Base-by-base conservation (phyloP, 176 grass and related monocot genomes). In the Triticum dicoccoides region DNA sequence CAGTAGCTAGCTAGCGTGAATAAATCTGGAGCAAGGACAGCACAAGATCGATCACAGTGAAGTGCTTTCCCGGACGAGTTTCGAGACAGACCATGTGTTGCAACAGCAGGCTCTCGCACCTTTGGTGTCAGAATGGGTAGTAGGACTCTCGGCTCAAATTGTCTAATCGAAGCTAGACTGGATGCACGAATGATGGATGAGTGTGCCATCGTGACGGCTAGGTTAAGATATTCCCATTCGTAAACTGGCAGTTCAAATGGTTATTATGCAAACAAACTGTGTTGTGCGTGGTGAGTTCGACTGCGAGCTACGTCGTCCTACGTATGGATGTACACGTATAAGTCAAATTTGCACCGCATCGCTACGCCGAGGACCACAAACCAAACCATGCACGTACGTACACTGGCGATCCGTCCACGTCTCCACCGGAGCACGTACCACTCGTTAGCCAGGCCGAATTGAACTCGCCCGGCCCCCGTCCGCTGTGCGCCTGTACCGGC, bases 81-180 rank as follows among this genome's bases (percentile, higher is more conserved):
- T 42, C 39, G 13, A 81, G 77, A 73, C 85, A 65, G n/a, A 25
- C 85, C 85, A 76, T 67, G 86, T 82, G 69, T 35, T 35, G 54
- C 54, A 17, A 58, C 54, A 58, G 54, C 54, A 58, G 54, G 54
- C 54, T 58, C 54, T 6, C 54, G 17, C 17, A 56, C 20, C n/a
- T 65, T 67, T 51, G 42, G 54, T 56, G 69, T 63, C 69, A 32
- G 81, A 39, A 42, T 42, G 59, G 64, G 33, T 10, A 62, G 32
- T 1, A 13, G 24, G 30, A 35, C 11, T 54, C 32, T 37, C 34
- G 11, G 51, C 18, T 6, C 74, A 21, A 1, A 2, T 78, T 78
- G 76, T 14, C 15, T 6, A 6, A 21, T 33, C 2, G 2, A 56
- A 21, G 5, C 67, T 6, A 8, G 30, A 0, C 4, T 54, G 51